Evolutionary conservation across 2,329 filamentous ascomycete species (phyloP).

Genomic region (Xylariaceae sp.): DNA sequence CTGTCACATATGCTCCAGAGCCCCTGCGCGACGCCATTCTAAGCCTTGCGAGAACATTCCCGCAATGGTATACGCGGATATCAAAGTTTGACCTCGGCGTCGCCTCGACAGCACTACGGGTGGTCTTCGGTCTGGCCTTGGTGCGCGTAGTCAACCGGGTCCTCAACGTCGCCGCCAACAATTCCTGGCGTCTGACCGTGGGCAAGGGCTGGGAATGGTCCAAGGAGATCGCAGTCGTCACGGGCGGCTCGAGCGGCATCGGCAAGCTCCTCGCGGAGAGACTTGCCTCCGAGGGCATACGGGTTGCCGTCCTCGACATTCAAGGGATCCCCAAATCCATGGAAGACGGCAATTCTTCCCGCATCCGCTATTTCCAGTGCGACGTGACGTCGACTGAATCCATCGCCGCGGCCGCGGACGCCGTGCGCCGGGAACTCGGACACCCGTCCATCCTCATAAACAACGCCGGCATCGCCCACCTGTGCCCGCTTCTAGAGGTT

Average conservation of each 20-base stretch:
- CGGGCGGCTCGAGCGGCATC: constrained; percentile 18
- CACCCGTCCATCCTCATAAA: constrained; percentile 20
- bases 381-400: constrained; percentile 16
- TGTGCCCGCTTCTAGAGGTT: constrained; percentile 11
- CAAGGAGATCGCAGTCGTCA: constrained; percentile 18
- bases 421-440: constrained; percentile 13
- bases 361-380: constrained; percentile 16
- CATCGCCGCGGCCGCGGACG: constrained; percentile 10
- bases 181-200: constrained; percentile 15
- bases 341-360: neutral
- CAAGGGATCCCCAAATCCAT: constrained; percentile 14
- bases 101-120: constrained; percentile 2
- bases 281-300: constrained; percentile 11
- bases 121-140: constrained; percentile 14
- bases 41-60: constrained; percentile 1
- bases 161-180: constrained; percentile 12
- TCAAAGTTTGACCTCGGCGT: constrained; percentile 5
- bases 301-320: constrained; percentile 17
- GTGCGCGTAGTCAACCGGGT: constrained; percentile 4
- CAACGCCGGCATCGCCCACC: constrained; percentile 16
- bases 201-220: constrained; percentile 20
- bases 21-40: constrained; percentile 2
- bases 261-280: constrained; percentile 15
- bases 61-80: neutral
- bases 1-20: constrained; percentile 10